Evolutionary conservation across 805 yeast genomes (phyloP).

Genomic region (Kuraishia capsulata): DNA sequence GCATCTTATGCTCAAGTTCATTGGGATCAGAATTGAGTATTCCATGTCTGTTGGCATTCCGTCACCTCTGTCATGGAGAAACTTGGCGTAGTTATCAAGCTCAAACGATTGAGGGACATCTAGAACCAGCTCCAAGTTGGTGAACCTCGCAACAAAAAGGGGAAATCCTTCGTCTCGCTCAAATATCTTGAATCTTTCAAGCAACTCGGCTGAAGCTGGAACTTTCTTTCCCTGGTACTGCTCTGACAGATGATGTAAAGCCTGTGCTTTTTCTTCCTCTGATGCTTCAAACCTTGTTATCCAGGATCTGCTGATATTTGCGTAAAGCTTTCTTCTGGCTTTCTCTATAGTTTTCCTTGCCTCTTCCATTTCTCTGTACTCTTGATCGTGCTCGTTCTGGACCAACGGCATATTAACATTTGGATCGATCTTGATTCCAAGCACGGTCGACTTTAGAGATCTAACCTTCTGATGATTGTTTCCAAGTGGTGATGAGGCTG

Average conservation of each 20-base stretch:
- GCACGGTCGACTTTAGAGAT: not conserved
- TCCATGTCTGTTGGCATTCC: constrained; percentile 67
- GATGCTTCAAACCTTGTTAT: constrained; percentile 13
- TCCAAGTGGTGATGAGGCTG: not conserved
- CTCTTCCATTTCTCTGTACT: constrained; percentile 12
- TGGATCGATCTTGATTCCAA: not conserved
- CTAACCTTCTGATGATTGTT: not conserved
- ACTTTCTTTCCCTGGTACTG: constrained; percentile 16
- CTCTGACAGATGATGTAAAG: not conserved
- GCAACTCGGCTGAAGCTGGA: constrained; percentile 13
- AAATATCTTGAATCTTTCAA: constrained; percentile 18
- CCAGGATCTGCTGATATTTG: constrained; percentile 23
- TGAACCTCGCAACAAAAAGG: constrained; percentile 40
- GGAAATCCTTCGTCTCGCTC: constrained; percentile 32
- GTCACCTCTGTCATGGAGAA: constrained; percentile 65
- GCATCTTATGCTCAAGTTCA: constrained; percentile 44
- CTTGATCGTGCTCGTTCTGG: constrained; percentile 14
- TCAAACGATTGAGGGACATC: constrained; percentile 42
- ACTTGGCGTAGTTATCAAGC: constrained; percentile 43
- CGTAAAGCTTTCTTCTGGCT: constrained; percentile 16
- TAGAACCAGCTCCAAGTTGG: constrained; percentile 37
- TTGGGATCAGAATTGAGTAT: constrained; percentile 64
- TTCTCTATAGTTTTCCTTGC: constrained; percentile 10
- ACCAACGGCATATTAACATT: not conserved
- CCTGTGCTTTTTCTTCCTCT: constrained; percentile 2